These are phyloP conservation scores for Skeletonema tropicum DNA, from an alignment of 108 stramenopile species.

Conservation along the genomic window DNA sequence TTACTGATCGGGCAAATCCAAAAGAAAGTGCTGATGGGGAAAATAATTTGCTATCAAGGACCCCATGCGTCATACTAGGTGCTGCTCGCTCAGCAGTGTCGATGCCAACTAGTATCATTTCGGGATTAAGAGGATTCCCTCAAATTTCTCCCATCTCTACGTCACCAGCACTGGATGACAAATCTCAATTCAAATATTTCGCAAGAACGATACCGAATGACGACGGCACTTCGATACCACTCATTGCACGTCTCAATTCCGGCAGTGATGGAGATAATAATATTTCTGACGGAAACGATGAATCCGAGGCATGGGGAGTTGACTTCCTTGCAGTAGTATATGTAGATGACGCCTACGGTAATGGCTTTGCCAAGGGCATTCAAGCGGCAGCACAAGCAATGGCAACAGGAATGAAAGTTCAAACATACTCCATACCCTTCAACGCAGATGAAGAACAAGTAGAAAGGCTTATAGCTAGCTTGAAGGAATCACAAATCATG, in stretches of 20 bases:
- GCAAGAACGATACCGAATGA: conserved; percentile 21
- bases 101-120: conserved; percentile 54
- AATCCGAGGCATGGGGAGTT: conserved; percentile 11
- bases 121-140: conserved; percentile 57
- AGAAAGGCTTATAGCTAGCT: not conserved
- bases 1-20: conserved; percentile 15
- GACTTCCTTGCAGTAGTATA: conserved; percentile 46
- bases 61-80: conserved; percentile 65
- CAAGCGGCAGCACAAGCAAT: conserved; percentile 19
- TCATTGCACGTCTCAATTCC: conserved; percentile 12
- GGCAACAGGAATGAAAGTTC: conserved; percentile 47
- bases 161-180: conserved; percentile 26
- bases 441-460: not conserved
- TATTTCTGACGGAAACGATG: not conserved
- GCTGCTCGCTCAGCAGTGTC: conserved; percentile 43
- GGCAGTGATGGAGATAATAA: no score
- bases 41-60: conserved; percentile 10
- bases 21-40: not conserved
- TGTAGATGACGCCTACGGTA: conserved; percentile 62
- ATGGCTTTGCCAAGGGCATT: conserved; percentile 50
- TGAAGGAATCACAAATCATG: conserved; percentile 21
- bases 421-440: not conserved
- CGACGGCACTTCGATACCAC: conserved; percentile 29
- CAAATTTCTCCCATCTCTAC: conserved; percentile 52
- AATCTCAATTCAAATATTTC: conserved; percentile 18